Conservation (phyloP, 1,284 basidiomycete species). For the Austropuccinia psidii region DNA sequence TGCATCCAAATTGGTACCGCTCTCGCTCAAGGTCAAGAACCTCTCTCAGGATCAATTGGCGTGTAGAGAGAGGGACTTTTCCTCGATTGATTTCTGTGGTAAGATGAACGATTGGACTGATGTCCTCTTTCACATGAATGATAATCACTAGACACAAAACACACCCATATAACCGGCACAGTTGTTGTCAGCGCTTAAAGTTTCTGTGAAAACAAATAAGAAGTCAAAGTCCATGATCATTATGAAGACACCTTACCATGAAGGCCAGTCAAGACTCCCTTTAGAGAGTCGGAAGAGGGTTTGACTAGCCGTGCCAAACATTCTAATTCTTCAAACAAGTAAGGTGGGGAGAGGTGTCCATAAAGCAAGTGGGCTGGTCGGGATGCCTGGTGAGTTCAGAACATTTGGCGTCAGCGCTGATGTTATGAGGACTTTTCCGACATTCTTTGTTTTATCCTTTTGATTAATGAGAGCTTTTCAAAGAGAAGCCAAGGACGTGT, state of each 20-base stretch:
- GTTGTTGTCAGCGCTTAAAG: neutral
- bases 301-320: slow-evolving; percentile 60
- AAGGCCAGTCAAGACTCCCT: neutral
- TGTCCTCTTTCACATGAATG: neutral
- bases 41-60: neutral
- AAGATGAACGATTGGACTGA: neutral
- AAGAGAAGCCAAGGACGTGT: slow-evolving; percentile 52
- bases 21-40: neutral
- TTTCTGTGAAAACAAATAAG: neutral
- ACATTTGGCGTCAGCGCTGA: no score
- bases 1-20: neutral
- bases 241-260: neutral
- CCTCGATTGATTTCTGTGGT: neutral
- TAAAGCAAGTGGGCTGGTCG: slow-evolving; percentile 58
- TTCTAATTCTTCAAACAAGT: slow-evolving; percentile 61
- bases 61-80: neutral
- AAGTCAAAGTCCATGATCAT: neutral
- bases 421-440: neutral
- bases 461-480: no score
- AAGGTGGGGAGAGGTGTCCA: slow-evolving; percentile 67
- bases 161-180: no score
- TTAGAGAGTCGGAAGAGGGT: neutral
- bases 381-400: no score
- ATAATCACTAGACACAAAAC: no score
- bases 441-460: slow-evolving; percentile 80